A percentile compares a stretch with the other conserved stretches of the same genome.
These are phyloP conservation scores for Entomortierella lignicola DNA, from an alignment of 192 early-diverging fungal genomes.

Conservation along the genomic window DNA sequence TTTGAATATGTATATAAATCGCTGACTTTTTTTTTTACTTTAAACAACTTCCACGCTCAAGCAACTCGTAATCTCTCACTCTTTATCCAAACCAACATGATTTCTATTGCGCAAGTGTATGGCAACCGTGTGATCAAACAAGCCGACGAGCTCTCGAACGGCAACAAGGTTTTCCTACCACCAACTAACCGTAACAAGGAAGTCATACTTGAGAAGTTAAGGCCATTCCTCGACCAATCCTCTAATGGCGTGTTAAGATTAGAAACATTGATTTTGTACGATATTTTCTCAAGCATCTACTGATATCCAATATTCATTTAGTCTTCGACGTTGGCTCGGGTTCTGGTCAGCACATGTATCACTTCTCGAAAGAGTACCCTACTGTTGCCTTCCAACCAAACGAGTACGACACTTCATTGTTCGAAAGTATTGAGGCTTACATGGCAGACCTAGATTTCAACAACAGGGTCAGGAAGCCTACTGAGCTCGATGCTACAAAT, in stretches of 20 bases:
- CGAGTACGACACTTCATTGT: slow-evolving; percentile 28
- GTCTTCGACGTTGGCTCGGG: slow-evolving; percentile 29
- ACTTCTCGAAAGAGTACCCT: slow-evolving; percentile 19
- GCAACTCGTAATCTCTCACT: no score
- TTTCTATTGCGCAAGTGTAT: no score
- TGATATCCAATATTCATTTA: slow-evolving; percentile 3
- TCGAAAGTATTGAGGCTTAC: slow-evolving; percentile 29
- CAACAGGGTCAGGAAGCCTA: background rate
- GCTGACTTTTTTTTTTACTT: no score
- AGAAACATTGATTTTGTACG: background rate
- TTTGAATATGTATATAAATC: no score
- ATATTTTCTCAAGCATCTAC: background rate
- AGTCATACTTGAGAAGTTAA: slow-evolving; percentile 11
- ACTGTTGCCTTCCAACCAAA: slow-evolving; percentile 22
- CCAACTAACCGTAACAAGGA: slow-evolving; percentile 31
- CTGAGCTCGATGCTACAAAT: slow-evolving; percentile 31
- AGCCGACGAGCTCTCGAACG: no score
- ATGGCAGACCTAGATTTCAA: slow-evolving; percentile 8
- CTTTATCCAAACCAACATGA: no score
- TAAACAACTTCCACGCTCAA: no score
- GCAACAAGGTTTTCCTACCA: slow-evolving; percentile 14
- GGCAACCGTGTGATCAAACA: no score
- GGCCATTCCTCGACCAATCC: slow-evolving; percentile 15
- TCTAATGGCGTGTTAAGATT: background rate
- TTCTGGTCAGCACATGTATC: slow-evolving; percentile 23